Evolutionary conservation across 176 grass and related monocot species (phyloP), one percentile per base, ranked within the genome.

Genomic region (Pontederia crassipes): DNA sequence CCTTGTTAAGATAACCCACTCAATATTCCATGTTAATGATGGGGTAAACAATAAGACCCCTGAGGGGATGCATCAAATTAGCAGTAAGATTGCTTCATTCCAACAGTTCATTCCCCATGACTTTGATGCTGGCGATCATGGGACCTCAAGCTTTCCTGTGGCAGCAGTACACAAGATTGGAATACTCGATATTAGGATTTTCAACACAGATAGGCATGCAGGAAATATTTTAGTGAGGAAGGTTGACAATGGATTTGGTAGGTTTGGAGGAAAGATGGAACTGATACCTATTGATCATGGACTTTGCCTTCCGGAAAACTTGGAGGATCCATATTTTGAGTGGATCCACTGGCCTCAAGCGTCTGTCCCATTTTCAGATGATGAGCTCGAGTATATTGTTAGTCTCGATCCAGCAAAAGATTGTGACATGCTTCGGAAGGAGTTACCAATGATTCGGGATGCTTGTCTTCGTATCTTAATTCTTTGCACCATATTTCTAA

Each of bases 301-400:
- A 28, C 66, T 69, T 16, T 69, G 66, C 53, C 26, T 69, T 29
- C 66, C 66, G 8, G 66, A 69, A 35, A 52, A 35, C 66, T 69
- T 69, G 66, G 66, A 69, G 53, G 66, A 69, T 45, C 66, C 66
- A 10, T 69, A 69, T 57, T 69, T 69, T 69, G 66, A 69, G n/a
- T 69, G 66, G 66, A 69, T 69, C 13, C 66, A 69, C 54, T 69
- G 66, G 66, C 52, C 66, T 14, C 66, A 69, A 11, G 66, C 66
- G 24, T 69, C 66, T 0, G 17, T 69, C 15, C 66, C 66, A 57
- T 69, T 69, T 69, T 57, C 66, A 8, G 10, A 57, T 28, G 66
- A 69, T 55, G 66, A 69, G 51, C 52, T 69, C 3, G 66, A 57
- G n/a, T 69, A 69, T 20, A 69, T 69, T 35, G 14, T 11, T 15